These are phyloP conservation scores for Phytomonas serpens DNA, from an alignment of 208 protist species.

Conservation along the genomic window DNA sequence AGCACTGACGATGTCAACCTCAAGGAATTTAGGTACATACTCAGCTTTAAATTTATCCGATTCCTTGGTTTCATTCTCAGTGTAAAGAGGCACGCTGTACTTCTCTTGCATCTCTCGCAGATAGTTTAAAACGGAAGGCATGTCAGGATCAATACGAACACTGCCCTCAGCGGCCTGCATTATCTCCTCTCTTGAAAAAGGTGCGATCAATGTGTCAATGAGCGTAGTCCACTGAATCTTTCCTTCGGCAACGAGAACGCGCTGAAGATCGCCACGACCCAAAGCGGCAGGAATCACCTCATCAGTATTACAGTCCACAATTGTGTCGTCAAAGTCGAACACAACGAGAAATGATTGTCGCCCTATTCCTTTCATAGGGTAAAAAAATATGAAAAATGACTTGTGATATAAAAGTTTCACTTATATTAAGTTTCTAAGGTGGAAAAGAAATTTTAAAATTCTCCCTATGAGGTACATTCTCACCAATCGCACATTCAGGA, in stretches of 20 bases:
- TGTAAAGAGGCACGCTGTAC: not conserved
- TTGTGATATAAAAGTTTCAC: constrained; percentile 9
- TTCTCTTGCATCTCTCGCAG: constrained; percentile 27
- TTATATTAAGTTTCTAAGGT: constrained; percentile 2
- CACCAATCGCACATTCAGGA: not conserved
- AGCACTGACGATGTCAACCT: constrained; percentile 81
- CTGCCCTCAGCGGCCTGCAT: constrained; percentile 28
- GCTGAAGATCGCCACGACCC: constrained; percentile 29
- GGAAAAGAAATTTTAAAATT: not conserved
- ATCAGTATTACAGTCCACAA: constrained; percentile 85
- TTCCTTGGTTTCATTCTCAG: not conserved
- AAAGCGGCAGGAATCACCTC: constrained; percentile 54
- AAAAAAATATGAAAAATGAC: constrained; percentile 12
- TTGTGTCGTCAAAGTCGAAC: constrained; percentile 89
- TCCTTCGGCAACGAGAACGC: constrained; percentile 19
- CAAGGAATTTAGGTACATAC: constrained; percentile 24
- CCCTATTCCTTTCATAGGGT: constrained; percentile 25
- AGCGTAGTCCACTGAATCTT: constrained; percentile 73
- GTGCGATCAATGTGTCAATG: constrained; percentile 62
- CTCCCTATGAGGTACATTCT: not conserved
- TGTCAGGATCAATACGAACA: constrained; percentile 45
- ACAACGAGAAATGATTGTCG: constrained; percentile 82
- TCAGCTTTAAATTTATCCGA: constrained; percentile 8
- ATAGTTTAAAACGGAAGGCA: constrained; percentile 66
- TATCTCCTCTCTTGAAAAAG: constrained; percentile 45